Evolutionary conservation across 176 grass and related monocot species (phyloP).

Genomic region (Miscanthus lutarioriparius): DNA sequence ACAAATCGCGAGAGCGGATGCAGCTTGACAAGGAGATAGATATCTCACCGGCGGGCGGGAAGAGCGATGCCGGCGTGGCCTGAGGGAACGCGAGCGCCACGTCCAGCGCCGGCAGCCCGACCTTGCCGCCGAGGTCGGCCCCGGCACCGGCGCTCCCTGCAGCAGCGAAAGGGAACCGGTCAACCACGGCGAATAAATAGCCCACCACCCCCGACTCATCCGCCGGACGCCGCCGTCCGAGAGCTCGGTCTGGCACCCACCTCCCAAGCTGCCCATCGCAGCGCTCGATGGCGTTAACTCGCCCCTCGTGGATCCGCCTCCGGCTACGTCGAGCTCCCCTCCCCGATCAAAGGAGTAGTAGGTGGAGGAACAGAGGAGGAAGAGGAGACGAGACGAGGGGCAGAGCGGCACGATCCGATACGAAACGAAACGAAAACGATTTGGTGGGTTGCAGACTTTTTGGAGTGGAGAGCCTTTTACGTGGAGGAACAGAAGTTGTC

Average conservation of each 20-base stretch:
- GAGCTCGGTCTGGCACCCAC: too few relatives aligned
- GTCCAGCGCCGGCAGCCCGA: slow-evolving; percentile 65
- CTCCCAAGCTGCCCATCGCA: slow-evolving; percentile 36
- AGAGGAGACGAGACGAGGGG: background rate
- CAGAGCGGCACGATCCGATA: background rate
- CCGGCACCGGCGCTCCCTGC: background rate
- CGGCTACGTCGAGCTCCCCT: background rate
- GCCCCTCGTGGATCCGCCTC: background rate
- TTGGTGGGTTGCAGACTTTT: background rate
- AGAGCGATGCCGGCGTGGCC: slow-evolving; percentile 70
- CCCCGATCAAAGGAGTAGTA: background rate
- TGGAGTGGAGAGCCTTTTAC: background rate
- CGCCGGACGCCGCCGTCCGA: background rate
- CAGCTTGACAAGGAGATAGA: background rate
- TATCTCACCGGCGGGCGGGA: slow-evolving; percentile 57
- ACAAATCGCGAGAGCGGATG: background rate
- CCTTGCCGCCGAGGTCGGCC: slow-evolving; percentile 42
- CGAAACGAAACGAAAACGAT: background rate
- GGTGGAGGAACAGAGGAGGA: background rate
- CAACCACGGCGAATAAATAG: background rate
- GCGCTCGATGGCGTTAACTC: background rate
- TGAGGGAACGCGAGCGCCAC: slow-evolving; percentile 70
- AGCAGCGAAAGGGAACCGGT: background rate
- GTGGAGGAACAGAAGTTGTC: background rate
- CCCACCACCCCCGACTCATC: background rate